Base-by-base conservation (phyloP, 139 green algal species). In the Picochlorum sp. region DNA sequence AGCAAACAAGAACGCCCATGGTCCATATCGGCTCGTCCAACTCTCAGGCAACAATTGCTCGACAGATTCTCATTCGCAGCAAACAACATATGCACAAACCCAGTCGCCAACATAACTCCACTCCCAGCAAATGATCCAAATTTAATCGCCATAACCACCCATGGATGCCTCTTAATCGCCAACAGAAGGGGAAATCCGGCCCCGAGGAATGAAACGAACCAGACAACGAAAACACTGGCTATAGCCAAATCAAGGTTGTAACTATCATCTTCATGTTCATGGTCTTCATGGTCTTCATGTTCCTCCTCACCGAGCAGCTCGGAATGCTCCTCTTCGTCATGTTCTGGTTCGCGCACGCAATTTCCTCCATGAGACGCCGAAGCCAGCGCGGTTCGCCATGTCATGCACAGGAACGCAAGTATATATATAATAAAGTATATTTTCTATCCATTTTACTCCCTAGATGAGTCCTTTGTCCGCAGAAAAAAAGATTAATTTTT, bases 1-100 rank as follows among this genome's bases (percentile, higher is more conserved):
- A 6, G 78, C 58, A 51, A 73, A 73, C 3, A 80, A 20, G 24
- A 55, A 68, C 5, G 60, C 69, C 67, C 68, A 84, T 1, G 75
- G 63, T 45, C 73, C 72, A 45, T 78, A 73, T 6, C 51, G 10
- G 3, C 65, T 49, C 13, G 26, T 38, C 68, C 69, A 78, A 7
- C 47, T 63, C 20, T 63, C 59, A 20, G 71, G 44, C 32, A 84
- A 52, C 71, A 80, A 16, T 70, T 59, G 21, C 54, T 65, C 13
- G 7, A 30, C 3, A 84, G 61, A 2, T 75, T 49, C 8, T 45
- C 24, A 2, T 50, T 20, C 0, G 71, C 70, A 38, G 78, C 74
- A 9, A 67, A 63, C 24, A 85, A 44, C 26, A 86, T 73, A 44
- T 88, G 82, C 23, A 88, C 65, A 5, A 82, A 68, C 3, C 70